A percentile compares a stretch with the other conserved stretches of the same genome.
These are phyloP conservation scores for Cucumis melo DNA, from an alignment of 306 rosid genomes.

Conservation along the genomic window DNA sequence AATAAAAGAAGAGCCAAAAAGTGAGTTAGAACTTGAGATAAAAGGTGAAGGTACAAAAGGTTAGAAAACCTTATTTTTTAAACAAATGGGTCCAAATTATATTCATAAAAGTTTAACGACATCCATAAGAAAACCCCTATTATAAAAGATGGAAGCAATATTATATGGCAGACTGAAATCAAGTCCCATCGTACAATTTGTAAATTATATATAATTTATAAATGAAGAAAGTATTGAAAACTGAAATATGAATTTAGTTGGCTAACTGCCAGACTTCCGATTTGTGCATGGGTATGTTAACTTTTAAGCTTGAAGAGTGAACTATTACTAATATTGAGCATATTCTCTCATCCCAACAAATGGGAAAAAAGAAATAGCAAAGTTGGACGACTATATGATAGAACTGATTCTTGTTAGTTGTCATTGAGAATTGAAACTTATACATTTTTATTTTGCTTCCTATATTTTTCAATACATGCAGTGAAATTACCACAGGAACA, in stretches of 20 bases:
- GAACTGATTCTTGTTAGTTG: neutral
- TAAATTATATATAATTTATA: neutral
- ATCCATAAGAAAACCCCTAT: too few relatives aligned
- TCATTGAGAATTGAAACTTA: neutral
- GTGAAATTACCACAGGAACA: neutral
- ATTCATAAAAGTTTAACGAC: too few relatives aligned
- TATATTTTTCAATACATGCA: neutral
- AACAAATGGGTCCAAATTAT: too few relatives aligned
- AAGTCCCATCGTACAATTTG: neutral
- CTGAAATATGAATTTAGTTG: neutral
- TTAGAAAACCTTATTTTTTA: too few relatives aligned
- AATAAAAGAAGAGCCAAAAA: too few relatives aligned
- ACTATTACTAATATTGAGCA: neutral
- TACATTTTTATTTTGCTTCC: constrained; percentile 1
- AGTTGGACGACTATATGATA: neutral
- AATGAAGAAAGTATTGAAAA: neutral
- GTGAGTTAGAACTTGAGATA: too few relatives aligned
- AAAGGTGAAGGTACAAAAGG: too few relatives aligned
- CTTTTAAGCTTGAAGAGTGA: neutral
- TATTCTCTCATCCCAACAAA: neutral
- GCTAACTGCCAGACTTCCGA: neutral
- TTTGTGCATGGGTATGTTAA: neutral
- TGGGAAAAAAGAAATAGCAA: neutral
- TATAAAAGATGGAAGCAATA: too few relatives aligned
- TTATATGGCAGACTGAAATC: neutral